Conservation (phyloP, 805 yeast genomes). For the Wickerhamiella musiphila region DNA sequence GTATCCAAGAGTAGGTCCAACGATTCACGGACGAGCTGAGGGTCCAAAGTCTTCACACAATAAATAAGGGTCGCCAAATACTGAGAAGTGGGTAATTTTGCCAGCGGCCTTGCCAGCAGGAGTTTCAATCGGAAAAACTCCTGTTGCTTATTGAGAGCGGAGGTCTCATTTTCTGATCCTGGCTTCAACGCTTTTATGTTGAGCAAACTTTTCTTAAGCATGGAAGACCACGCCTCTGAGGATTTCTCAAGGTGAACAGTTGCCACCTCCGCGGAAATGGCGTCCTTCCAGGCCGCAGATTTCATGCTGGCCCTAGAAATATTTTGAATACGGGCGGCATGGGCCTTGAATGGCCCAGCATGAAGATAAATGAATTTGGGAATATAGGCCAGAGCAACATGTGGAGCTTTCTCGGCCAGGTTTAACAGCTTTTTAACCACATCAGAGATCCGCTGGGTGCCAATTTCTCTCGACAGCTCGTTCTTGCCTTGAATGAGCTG, state of each 20-base stretch:
- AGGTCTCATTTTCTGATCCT: too few relatives aligned
- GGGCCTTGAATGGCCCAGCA: constrained; percentile 6
- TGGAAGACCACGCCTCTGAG: too few relatives aligned
- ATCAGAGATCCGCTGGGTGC: constrained; percentile 60
- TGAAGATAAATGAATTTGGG: constrained; percentile 6
- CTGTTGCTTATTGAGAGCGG: too few relatives aligned
- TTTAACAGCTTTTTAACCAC: constrained; percentile 28
- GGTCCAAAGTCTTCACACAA: constrained; percentile 3
- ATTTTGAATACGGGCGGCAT: neutral
- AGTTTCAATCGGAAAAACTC: too few relatives aligned
- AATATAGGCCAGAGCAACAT: constrained; percentile 3
- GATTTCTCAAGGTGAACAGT: too few relatives aligned
- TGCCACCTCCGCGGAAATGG: too few relatives aligned
- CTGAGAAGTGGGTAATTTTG: constrained; percentile 7
- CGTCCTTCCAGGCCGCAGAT: constrained; percentile 2
- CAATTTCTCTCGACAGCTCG: constrained; percentile 61
- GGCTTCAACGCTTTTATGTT: too few relatives aligned
- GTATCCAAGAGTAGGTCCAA: constrained; percentile 8
- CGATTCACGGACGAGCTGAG: constrained; percentile 2
- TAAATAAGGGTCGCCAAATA: constrained; percentile 1
- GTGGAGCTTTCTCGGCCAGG: constrained; percentile 5
- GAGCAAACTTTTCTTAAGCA: too few relatives aligned
- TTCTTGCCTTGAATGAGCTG: constrained; percentile 47
- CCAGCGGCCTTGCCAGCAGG: constrained; percentile 3
- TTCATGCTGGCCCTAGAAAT: neutral